Conservation (phyloP, 306 rosid genomes). For the Betula pendula region DNA sequence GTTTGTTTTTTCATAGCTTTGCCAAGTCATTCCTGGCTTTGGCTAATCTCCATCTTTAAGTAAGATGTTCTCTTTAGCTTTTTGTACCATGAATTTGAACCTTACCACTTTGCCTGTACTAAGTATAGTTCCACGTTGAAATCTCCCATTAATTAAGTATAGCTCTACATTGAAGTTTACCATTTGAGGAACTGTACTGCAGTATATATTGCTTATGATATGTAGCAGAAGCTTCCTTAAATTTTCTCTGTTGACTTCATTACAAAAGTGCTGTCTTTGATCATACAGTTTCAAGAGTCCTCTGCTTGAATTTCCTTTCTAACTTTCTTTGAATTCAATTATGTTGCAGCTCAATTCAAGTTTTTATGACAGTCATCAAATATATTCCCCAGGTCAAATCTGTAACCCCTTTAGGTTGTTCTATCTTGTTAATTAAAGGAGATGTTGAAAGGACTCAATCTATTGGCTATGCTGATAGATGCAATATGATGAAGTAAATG, state of each 20-base stretch:
- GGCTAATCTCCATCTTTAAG: slow-evolving; percentile 68
- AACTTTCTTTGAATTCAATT: slow-evolving; percentile 16
- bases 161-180: background rate
- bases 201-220: background rate
- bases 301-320: slow-evolving; percentile 15
- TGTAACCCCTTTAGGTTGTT: background rate
- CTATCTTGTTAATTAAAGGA: background rate
- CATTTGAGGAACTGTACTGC: background rate
- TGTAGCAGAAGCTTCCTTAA: background rate
- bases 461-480: background rate
- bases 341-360: slow-evolving; percentile 72
- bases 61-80: slow-evolving; percentile 29
- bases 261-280: background rate
- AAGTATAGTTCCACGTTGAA: background rate
- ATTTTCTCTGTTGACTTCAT: background rate
- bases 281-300: background rate
- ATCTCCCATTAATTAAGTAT: no score
- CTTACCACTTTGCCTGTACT: background rate
- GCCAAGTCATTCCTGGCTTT: slow-evolving; percentile 73
- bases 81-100: background rate
- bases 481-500: background rate
- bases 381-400: slow-evolving; percentile 76
- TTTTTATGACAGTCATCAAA: slow-evolving; percentile 56
- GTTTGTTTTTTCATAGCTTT: slow-evolving; percentile 63
- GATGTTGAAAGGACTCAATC: slow-evolving; percentile 9